These are phyloP conservation scores for Suillus decipiens DNA, from an alignment of 768 basidiomycete species.

Conservation along the genomic window DNA sequence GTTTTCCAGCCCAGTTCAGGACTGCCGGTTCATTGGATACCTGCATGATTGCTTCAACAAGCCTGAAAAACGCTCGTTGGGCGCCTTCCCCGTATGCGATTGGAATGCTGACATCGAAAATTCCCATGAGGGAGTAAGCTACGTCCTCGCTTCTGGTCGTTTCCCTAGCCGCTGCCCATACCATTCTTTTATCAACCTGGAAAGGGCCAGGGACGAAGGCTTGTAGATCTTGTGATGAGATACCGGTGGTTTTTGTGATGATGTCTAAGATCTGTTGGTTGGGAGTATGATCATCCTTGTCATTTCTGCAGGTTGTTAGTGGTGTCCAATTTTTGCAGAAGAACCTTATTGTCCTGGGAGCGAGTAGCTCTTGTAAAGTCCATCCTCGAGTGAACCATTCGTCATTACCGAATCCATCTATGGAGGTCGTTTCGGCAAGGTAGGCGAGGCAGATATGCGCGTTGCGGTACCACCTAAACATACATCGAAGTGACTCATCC, in stretches of 20 bases:
- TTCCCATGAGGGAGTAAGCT: conserved; percentile 1
- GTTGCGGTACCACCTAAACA: conserved; percentile 1
- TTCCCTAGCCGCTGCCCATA: neutral
- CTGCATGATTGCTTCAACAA: neutral
- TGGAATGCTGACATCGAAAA: neutral
- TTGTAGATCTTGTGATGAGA: neutral
- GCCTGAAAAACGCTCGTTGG: neutral
- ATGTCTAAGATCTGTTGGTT: neutral
- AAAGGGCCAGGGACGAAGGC: neutral
- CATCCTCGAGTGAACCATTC: neutral
- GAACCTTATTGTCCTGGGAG: neutral
- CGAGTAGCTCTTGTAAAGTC: neutral
- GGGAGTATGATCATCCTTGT: neutral
- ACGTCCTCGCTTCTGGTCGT: neutral
- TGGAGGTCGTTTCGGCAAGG: neutral
- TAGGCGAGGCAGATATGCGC: neutral
- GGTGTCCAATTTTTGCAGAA: neutral
- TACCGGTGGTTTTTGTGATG: neutral
- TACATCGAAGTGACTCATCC: neutral
- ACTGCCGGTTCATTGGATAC: neutral
- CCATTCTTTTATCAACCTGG: neutral
- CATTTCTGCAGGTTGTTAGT: neutral
- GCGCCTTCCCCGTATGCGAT: neutral
- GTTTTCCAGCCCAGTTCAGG: neutral
- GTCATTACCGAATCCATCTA: neutral